These are phyloP conservation scores for Dysphania ambrosioides DNA, from an alignment of 148 eudicot species.

Conservation along the genomic window DNA sequence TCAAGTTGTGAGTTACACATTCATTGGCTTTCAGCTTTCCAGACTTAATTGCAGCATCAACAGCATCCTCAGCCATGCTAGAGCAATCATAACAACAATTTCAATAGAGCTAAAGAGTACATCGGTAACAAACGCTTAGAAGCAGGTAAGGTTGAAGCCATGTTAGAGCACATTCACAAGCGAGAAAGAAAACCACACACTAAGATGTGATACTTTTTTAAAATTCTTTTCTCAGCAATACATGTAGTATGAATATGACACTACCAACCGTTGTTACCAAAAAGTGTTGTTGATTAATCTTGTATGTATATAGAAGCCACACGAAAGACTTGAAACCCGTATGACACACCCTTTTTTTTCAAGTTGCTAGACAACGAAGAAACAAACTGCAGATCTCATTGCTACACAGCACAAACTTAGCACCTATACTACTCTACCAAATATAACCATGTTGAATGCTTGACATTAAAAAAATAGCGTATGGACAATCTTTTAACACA, in stretches of 20 bases:
- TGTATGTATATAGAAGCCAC: neutral
- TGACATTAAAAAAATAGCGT: neutral
- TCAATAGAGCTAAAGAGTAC: constrained; percentile 7
- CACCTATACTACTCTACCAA: neutral
- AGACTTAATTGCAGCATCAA: constrained; percentile 77
- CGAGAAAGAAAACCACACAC: neutral
- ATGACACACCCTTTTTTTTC: neutral
- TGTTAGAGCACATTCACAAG: neutral
- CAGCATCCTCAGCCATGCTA: constrained; percentile 99
- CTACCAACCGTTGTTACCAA: neutral
- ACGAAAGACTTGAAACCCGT: neutral
- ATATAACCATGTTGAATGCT: neutral
- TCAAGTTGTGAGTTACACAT: constrained; percentile 61
- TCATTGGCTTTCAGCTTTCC: constrained; percentile 60
- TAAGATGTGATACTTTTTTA: neutral
- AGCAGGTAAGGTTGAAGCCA: neutral
- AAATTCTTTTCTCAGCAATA: neutral
- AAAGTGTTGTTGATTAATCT: neutral
- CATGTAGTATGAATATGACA: neutral
- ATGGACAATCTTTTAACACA: neutral
- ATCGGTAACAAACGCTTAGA: neutral
- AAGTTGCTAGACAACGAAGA: neutral
- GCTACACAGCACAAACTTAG: neutral
- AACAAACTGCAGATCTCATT: neutral
- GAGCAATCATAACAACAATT: constrained; percentile 19